Conservation (phyloP, 2,329 filamentous ascomycete genomes). For the Fusarium sp. region DNA sequence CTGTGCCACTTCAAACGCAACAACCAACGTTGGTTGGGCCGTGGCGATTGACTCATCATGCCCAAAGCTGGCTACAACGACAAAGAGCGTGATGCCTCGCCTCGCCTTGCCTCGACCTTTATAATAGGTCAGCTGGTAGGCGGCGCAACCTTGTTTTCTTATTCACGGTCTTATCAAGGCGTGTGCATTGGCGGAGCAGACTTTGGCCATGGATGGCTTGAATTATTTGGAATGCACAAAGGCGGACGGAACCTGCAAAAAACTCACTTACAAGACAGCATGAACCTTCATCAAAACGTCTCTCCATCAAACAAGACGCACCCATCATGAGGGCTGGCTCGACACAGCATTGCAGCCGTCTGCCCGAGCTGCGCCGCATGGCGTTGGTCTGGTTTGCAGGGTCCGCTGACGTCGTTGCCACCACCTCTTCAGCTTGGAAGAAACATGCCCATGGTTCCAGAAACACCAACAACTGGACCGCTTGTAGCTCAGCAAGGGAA, state of each 20-base stretch:
- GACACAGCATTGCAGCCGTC: not conserved
- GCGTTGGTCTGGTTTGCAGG: not conserved
- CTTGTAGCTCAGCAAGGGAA: not conserved
- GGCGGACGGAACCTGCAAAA: not conserved
- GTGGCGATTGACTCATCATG: not conserved
- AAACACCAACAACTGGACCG: not conserved
- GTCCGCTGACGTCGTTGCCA: slow-evolving; percentile 4
- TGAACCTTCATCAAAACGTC: not conserved
- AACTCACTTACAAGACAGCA: not conserved
- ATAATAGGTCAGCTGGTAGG: not conserved
- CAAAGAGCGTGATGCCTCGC: not conserved
- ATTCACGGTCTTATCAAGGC: not conserved
- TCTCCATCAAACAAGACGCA: not conserved
- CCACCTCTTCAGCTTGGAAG: not conserved
- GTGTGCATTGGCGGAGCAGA: not conserved
- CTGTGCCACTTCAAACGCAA: not conserved
- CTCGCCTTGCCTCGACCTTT: not conserved
- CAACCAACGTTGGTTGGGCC: not conserved
- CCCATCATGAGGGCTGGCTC: not conserved
- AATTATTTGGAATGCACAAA: slow-evolving; percentile 5
- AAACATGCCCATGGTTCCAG: not conserved
- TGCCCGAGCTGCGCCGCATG: not conserved
- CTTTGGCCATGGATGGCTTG: not conserved
- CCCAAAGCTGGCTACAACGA: not conserved
- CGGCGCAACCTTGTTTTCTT: not conserved